Percentiles rank a stretch among this genome's conserved stretches.
phyloP scores from a whole-genome alignment of 192 early-diverging fungal genomes.

The Haplosporangium gracile region DNA sequence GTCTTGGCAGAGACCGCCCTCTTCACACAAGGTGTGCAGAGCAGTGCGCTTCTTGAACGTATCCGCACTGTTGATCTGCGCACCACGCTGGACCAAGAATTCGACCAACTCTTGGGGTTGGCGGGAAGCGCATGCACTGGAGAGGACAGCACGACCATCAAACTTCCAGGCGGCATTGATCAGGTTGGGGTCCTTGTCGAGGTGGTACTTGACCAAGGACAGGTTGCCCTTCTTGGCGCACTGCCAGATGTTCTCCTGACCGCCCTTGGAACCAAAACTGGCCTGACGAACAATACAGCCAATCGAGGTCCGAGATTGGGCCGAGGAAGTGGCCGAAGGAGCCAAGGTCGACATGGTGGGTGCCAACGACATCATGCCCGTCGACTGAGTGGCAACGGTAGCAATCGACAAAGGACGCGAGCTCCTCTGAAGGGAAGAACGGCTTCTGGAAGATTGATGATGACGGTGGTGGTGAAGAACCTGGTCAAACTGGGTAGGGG shows the following conservation, averaged over 20 bases:
- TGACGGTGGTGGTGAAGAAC: not conserved
- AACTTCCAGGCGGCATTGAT: constrained; percentile 50
- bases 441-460: not conserved
- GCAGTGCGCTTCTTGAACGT: constrained; percentile 49
- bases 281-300: constrained; percentile 3
- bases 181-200: constrained; percentile 32
- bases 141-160: constrained; percentile 51
- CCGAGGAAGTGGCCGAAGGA: constrained; percentile 32
- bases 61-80: constrained; percentile 46
- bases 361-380: constrained; percentile 45
- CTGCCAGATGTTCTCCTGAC: constrained; percentile 50
- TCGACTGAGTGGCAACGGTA: constrained; percentile 33
- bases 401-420: constrained; percentile 37
- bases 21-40: constrained; percentile 49
- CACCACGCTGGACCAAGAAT: constrained; percentile 44
- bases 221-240: constrained; percentile 53
- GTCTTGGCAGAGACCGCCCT: constrained; percentile 44
- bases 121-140: constrained; percentile 49
- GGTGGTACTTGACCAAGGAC: constrained; percentile 23
- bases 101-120: constrained; percentile 50
- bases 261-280: constrained; percentile 14
- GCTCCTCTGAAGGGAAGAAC: not conserved
- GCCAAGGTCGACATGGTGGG: constrained; percentile 54
- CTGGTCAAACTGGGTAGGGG: not conserved
- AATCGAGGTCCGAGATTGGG: constrained; percentile 10